A percentile compares a stretch with the other conserved stretches of the same genome.
phyloP scores from a whole-genome alignment of 164 flowering plant genomes.

The Buxus sempervirens region DNA sequence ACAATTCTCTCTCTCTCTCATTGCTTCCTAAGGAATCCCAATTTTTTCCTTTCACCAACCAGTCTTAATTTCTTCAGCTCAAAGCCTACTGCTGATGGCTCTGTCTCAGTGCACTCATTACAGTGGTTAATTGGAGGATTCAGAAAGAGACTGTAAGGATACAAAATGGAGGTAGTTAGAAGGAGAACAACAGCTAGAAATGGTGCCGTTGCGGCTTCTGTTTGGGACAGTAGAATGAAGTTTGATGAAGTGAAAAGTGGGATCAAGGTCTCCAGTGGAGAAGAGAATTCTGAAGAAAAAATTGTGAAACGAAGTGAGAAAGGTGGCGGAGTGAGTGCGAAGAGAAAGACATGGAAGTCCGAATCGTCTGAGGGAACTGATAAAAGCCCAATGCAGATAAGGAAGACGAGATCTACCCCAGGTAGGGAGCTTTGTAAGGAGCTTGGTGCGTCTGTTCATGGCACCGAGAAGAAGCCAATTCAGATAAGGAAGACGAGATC shows the following conservation, averaged over 20 bases:
- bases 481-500: constrained; percentile 29
- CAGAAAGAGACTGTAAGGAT: constrained; percentile 3
- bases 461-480: constrained; percentile 16
- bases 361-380: constrained; percentile 23
- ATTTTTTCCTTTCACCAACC: constrained; percentile 22
- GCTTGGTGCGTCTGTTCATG: constrained; percentile 13
- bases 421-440: not conserved
- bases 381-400: constrained; percentile 25
- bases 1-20: constrained; percentile 9
- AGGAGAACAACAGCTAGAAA: constrained; percentile 20
- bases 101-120: not conserved
- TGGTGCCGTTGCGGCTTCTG: constrained; percentile 58
- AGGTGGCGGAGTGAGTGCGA: constrained; percentile 20
- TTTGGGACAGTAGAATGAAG: constrained; percentile 83
- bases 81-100: constrained; percentile 4
- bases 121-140: too few species aligned
- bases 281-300: constrained; percentile 23
- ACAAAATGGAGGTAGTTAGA: constrained; percentile 29
- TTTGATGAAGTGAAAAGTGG: constrained; percentile 72
- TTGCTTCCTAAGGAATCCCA: constrained; percentile 18
- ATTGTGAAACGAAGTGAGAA: constrained; percentile 14
- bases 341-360: constrained; percentile 58
- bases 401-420: constrained; percentile 22
- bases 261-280: constrained; percentile 60
- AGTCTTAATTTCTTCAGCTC: constrained; percentile 26